phyloP scores from a whole-genome alignment of 1,284 basidiomycete genomes.

The Cryptococcus wingfieldii region DNA sequence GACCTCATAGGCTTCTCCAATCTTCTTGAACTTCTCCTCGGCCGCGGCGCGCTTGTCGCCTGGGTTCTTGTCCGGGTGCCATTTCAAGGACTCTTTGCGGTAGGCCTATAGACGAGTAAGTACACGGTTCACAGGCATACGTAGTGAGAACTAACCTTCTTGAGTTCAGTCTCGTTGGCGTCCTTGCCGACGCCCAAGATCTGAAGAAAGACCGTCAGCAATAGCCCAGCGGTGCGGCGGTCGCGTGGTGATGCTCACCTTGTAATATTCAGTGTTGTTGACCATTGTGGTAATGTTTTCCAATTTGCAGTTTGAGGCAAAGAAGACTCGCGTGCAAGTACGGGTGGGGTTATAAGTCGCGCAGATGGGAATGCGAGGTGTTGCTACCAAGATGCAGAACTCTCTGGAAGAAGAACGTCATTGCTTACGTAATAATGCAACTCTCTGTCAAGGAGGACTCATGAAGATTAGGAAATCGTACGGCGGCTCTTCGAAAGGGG shows the following conservation, averaged over 20 bases:
- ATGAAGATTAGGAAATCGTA: no score
- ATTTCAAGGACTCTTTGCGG: constrained; percentile 56
- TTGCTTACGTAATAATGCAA: no score
- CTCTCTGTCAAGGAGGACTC: no score
- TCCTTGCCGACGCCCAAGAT: constrained; percentile 64
- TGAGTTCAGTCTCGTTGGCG: constrained; percentile 77
- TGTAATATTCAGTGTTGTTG: constrained; percentile 46
- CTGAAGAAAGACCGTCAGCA: constrained; percentile 9
- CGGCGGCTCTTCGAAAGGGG: no score
- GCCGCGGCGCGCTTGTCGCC: constrained; percentile 61
- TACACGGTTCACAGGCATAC: background rate
- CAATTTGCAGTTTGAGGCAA: no score
- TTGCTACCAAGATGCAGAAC: no score
- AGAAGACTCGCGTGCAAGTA: no score
- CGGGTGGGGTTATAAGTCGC: no score
- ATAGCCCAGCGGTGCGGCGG: background rate
- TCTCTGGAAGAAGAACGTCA: no score
- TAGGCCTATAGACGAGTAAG: constrained; percentile 22
- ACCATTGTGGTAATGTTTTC: constrained; percentile 27
- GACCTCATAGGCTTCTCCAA: constrained; percentile 96
- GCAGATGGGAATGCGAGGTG: no score
- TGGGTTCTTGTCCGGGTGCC: constrained; percentile 33
- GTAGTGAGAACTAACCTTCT: constrained; percentile 52
- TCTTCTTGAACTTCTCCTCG: constrained; percentile 89
- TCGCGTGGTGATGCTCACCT: constrained; percentile 18